Percentiles rank a stretch among this genome's conserved stretches.
These are phyloP conservation scores for Penicillium sp. DNA, from an alignment of 2,329 filamentous ascomycete genomes.

Conservation along the genomic window DNA sequence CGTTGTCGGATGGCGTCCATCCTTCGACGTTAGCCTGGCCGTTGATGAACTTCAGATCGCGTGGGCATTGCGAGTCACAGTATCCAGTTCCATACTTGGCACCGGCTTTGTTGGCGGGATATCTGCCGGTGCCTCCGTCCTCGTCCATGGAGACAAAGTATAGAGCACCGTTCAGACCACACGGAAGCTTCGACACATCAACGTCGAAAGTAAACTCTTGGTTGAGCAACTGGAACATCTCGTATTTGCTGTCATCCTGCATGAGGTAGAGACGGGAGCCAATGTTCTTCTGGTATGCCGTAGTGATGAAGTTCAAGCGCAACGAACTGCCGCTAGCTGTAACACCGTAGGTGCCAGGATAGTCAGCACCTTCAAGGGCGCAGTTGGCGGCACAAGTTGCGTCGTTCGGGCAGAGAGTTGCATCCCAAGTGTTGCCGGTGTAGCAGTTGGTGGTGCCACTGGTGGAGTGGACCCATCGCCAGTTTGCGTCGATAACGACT, in stretches of 20 bases:
- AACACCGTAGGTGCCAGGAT: constrained; percentile 54
- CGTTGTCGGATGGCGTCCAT: constrained; percentile 53
- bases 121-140: constrained; percentile 58
- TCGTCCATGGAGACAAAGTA: constrained; percentile 64
- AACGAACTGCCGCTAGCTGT: constrained; percentile 51
- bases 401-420: constrained; percentile 50
- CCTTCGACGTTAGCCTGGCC: constrained; percentile 56
- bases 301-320: constrained; percentile 50
- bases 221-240: constrained; percentile 64
- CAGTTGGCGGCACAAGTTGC: constrained; percentile 57
- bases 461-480: constrained; percentile 57
- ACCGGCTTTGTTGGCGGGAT: constrained; percentile 56
- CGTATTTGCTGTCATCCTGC: constrained; percentile 60
- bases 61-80: constrained; percentile 60
- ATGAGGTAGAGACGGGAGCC: constrained; percentile 65
- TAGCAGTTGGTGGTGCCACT: constrained; percentile 57
- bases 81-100: constrained; percentile 64
- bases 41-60: constrained; percentile 48
- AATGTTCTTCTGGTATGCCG: constrained; percentile 35
- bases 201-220: constrained; percentile 73
- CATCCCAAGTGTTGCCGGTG: constrained; percentile 54
- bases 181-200: constrained; percentile 67
- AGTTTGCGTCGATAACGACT: constrained; percentile 44
- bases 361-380: constrained; percentile 58
- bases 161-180: constrained; percentile 70